Evolutionary conservation across 1,284 basidiomycete genomes (phyloP), one percentile per base, ranked within the genome.

Genomic region (Gymnopus androsaceus): DNA sequence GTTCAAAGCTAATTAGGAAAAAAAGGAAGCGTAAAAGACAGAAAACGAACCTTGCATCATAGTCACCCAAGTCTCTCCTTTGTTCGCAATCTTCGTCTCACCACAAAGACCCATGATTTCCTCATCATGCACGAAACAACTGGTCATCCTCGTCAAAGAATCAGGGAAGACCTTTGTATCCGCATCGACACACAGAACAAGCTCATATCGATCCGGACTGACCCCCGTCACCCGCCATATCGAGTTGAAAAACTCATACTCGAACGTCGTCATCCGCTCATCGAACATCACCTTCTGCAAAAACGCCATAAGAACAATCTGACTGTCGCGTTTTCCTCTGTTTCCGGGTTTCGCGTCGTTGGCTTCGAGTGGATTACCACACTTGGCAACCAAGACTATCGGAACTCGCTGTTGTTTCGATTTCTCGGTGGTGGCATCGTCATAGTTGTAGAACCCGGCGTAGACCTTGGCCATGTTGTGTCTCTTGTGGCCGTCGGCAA

Each of bases 381-480:
- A 84, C 75, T 98, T 98, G 64, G 95, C 94, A 15, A 99, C 93
- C 42, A 99, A 81, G 30, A 99, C 87, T 66, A 99, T 90, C 15
- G 97, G 96, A 1, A 98, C 92, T 37, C 94, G 89, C 73, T 99
- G 97, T 73, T 99, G 96, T 77, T 99, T 99, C 58, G 88, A 90
- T 30, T 81, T 79, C 75, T 99, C 97, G 38, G 94, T 84, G 0
- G 95, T 98, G 56, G 89, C 83, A 67, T 95, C 84, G 71, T 98
- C 95, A 73, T 99, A 99, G 60, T 88, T 84, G 74, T 99, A 99
- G 78, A 94, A 99, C 3, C 97, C 97, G 31, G 96, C 95, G 66
- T 91, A 98, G 42, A 99, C 95, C 77, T 96, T 96, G 58, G 96
- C 96, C 95, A 97, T 97, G 74, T 99, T 99, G 81, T 98, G 96